Conservation (phyloP, 2,329 filamentous ascomycete genomes). For the Metarhizium rileyi region DNA sequence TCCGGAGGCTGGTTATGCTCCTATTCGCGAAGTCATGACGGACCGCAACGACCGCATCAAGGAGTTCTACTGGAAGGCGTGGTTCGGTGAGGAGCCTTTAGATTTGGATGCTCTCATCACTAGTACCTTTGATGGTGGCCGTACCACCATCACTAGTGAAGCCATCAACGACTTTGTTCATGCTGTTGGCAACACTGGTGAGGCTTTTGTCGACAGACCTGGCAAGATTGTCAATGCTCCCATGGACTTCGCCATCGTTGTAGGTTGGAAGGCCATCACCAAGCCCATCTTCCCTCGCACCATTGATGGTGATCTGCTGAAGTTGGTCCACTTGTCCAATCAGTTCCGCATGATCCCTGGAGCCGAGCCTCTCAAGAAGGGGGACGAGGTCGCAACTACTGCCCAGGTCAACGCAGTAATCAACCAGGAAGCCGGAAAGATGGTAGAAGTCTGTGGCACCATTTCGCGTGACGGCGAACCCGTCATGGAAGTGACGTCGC, state of each 20-base stretch:
- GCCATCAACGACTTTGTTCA: conserved; percentile 99
- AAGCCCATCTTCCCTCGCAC: conserved; percentile 97
- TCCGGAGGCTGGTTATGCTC: conserved; percentile 93
- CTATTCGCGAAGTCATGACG: conserved; percentile 93
- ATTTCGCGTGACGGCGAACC: conserved; percentile 74
- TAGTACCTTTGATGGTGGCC: conserved; percentile 82
- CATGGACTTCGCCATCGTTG: conserved; percentile 98
- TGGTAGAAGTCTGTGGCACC: conserved; percentile 99
- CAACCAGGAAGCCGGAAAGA: conserved; percentile 97
- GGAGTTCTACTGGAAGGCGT: conserved; percentile 96
- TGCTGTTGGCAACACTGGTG: conserved; percentile 92
- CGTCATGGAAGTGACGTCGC: conserved; percentile 97
- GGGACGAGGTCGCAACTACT: conserved; percentile 83
- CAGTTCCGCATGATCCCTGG: conserved; percentile 97
- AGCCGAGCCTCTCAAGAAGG: conserved; percentile 89
- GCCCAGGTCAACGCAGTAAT: conserved; percentile 96
- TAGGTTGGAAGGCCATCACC: conserved; percentile 97
- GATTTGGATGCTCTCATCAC: conserved; percentile 80
- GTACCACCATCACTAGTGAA: conserved; percentile 76
- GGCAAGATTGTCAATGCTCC: conserved; percentile 91
- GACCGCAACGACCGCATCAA: conserved; percentile 96
- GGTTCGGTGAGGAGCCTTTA: conserved; percentile 82
- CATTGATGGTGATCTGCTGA: conserved; percentile 92
- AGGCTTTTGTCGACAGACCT: conserved; percentile 91
- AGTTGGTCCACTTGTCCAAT: conserved; percentile 94